Evolutionary conservation across 257 asterid genomes (phyloP).

Genomic region (Nicotiana tomentosiformis): DNA sequence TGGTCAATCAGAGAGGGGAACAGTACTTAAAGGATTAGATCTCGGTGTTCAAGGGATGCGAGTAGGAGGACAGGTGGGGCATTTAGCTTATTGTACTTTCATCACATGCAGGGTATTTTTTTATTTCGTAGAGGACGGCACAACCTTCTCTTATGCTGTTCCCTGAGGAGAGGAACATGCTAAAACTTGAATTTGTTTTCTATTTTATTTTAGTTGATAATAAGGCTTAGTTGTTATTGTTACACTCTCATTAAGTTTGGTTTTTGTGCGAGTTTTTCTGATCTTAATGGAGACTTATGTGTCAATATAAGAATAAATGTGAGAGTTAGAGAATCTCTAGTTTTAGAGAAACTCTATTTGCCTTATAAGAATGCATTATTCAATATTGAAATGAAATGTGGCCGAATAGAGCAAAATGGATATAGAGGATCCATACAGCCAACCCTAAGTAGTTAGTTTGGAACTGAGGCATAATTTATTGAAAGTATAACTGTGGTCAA

Average conservation of each 20-base stretch:
- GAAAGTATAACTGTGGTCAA: background rate
- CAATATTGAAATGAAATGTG: background rate
- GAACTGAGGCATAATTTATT: background rate
- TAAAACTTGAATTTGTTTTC: background rate
- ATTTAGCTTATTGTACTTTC: background rate
- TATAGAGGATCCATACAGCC: background rate
- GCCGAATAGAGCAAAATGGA: background rate
- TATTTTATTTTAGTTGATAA: background rate
- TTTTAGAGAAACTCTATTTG: background rate
- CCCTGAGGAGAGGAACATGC: background rate
- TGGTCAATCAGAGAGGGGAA: conserved; percentile 82
- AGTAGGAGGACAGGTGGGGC: conserved; percentile 93
- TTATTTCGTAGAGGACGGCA: background rate
- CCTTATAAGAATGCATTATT: background rate
- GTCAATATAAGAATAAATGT: background rate
- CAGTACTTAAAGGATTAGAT: conserved; percentile 88
- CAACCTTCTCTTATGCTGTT: background rate
- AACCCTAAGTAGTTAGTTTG: background rate
- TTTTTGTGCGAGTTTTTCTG: no score
- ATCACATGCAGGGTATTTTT: background rate
- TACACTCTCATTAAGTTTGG: background rate
- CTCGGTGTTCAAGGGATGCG: conserved; percentile 94
- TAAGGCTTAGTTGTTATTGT: background rate
- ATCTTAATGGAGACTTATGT: background rate
- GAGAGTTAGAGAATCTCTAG: background rate